Evolutionary conservation across 768 basidiomycete genomes (phyloP), one percentile per base, ranked within the genome.

Genomic region (Suillus bovinus): DNA sequence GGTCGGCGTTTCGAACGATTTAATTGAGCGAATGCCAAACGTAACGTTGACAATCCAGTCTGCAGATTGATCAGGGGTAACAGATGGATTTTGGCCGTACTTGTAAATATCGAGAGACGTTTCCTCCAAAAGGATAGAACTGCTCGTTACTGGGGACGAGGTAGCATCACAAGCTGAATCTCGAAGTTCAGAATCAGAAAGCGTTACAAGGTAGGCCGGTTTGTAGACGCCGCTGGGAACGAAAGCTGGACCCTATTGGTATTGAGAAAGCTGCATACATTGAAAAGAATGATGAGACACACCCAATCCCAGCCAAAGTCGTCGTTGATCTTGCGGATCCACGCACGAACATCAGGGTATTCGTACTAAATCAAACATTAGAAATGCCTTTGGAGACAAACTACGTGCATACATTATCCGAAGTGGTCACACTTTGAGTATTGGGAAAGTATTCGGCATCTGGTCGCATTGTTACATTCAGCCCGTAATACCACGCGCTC

Each of bases 241-340:
- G 64, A 86, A 86, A 0, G 84, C 85, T 42, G 84, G 84, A 20
- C 81, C 83, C 84, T 84, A 47, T 29, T 36, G 44, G 52, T n/a
- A 42, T 31, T 38, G 11, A 33, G 59, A 39, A 52, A 50, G 55
- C 58, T 8, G 44, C 50, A 24, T 13, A 57, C 24, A 24, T 31
- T 27, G 33, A 56, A 4, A 11, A 14, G 53, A 61, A 33, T 22
- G 10, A 24, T 27, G 29, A 24, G 4, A 60, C 70, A 29, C 61
- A 84, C 82, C 84, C 84, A 86, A 70, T 86, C 84, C 84, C 84
- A 87, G 1, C 86, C 85, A 63, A 85, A 86, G 67, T 87, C 84
- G 4, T 79, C 80, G 36, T 79, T 74, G 3, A 78, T 75, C 68
- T 87, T 85, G 1, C 84, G 79, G 31, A 84, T 74, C 71, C 77